Percentiles rank a stretch among this genome's conserved stretches.
Evolutionary conservation across 306 rosid genomes (phyloP).

Genomic region (Prunus kanzakura): DNA sequence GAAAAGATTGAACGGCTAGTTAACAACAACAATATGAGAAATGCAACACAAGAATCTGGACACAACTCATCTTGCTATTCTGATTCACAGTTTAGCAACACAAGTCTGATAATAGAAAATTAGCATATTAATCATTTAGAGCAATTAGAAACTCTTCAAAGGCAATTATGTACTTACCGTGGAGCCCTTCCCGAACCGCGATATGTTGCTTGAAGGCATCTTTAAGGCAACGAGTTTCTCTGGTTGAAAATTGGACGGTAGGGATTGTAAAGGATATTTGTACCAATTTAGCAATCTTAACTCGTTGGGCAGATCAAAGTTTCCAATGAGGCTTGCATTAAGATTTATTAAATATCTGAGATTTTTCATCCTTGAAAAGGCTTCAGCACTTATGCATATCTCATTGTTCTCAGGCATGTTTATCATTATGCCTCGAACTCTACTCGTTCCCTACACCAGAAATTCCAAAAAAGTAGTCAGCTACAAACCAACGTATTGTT

Average conservation of each 20-base stretch:
- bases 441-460: not conserved
- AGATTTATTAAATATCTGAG: constrained; percentile 34
- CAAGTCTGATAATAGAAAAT: no score
- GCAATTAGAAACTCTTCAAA: no score
- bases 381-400: constrained; percentile 21
- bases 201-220: constrained; percentile 32
- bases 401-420: constrained; percentile 10
- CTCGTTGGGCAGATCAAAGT: constrained; percentile 31
- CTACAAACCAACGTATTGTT: no score
- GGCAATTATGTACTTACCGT: not conserved
- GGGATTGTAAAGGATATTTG: constrained; percentile 25
- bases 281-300: constrained; percentile 43
- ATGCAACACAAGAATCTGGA: no score
- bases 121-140: no score
- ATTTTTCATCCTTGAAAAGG: constrained; percentile 23
- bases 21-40: not conserved
- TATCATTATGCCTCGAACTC: not conserved
- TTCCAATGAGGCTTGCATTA: constrained; percentile 26
- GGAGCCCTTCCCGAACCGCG: constrained; percentile 7
- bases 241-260: constrained; percentile 37
- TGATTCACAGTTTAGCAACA: no score
- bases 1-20: not conserved
- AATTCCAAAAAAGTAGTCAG: no score
- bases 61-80: no score
- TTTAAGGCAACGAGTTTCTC: constrained; percentile 29